phyloP scores from a whole-genome alignment of 2,329 filamentous ascomycete species.

The Xylaria sp. region DNA sequence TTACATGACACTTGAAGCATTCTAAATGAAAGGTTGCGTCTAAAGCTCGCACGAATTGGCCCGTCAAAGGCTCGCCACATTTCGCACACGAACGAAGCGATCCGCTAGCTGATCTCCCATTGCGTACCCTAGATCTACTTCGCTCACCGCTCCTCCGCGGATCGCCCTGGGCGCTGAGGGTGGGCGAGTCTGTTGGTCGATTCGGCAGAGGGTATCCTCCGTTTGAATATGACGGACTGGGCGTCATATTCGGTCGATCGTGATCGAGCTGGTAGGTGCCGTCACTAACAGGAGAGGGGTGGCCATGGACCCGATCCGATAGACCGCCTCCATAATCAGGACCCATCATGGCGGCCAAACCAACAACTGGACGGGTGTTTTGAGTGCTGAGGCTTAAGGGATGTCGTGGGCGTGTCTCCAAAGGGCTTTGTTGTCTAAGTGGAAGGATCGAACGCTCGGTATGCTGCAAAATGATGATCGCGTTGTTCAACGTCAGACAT shows the following conservation, averaged over 20 bases:
- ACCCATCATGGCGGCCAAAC: constrained; percentile 50
- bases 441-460: constrained; percentile 41
- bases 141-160: constrained; percentile 66
- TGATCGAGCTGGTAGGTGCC: constrained; percentile 49
- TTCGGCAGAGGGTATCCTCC: constrained; percentile 46
- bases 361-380: constrained; percentile 36
- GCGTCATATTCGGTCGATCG: constrained; percentile 50
- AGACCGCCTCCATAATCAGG: constrained; percentile 52
- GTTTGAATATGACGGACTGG: constrained; percentile 50
- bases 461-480: constrained; percentile 40
- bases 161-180: constrained; percentile 56
- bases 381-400: constrained; percentile 8
- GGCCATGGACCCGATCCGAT: constrained; percentile 49
- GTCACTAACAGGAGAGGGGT: constrained; percentile 46
- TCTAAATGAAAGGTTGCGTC: constrained; percentile 96
- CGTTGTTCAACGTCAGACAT: constrained; percentile 50
- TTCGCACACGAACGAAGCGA: constrained; percentile 81
- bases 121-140: constrained; percentile 66
- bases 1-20: constrained; percentile 96
- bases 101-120: constrained; percentile 67
- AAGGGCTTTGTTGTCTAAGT: constrained; percentile 35
- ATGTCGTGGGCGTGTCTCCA: constrained; percentile 13
- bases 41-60: constrained; percentile 94
- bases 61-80: constrained; percentile 86
- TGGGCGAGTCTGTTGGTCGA: constrained; percentile 53